These are phyloP conservation scores for Corymbia citriodora DNA, from an alignment of 441 rosid genomes.

Conservation along the genomic window DNA sequence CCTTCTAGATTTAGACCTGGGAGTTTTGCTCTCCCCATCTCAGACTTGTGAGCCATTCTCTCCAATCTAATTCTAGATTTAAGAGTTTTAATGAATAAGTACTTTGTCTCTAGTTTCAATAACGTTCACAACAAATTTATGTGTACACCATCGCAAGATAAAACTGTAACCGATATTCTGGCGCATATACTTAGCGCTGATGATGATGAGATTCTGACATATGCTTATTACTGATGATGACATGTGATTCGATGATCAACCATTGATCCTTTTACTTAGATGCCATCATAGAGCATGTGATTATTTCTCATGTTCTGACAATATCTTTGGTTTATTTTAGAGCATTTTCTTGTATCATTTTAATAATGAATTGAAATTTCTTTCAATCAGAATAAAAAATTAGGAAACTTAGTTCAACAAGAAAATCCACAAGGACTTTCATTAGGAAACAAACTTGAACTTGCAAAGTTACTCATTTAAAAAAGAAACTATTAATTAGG, in stretches of 20 bases:
- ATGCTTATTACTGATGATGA: not conserved
- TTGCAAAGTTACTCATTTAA: not conserved
- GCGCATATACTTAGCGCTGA: no score
- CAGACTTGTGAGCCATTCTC: not conserved
- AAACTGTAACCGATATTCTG: not conserved
- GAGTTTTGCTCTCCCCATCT: not conserved
- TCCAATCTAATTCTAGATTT: not conserved
- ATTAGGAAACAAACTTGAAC: not conserved
- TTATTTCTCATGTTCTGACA: no score
- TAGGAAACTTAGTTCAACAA: not conserved
- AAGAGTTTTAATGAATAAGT: no score
- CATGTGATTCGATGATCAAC: not conserved
- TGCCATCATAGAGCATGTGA: not conserved
- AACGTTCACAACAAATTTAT: not conserved
- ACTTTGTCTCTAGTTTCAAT: rapidly evolving
- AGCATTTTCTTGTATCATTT: not conserved
- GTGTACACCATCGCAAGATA: rapidly evolving
- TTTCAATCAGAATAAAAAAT: not conserved
- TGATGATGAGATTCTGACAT: rapidly evolving
- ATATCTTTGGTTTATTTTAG: not conserved
- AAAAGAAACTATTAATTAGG: not conserved
- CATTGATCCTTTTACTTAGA: rapidly evolving
- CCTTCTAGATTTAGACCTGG: rapidly evolving
- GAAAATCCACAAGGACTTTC: not conserved
- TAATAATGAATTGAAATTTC: rapidly evolving